phyloP scores from a whole-genome alignment of 257 asterid genomes.

The Lithospermum erythrorhizon region DNA sequence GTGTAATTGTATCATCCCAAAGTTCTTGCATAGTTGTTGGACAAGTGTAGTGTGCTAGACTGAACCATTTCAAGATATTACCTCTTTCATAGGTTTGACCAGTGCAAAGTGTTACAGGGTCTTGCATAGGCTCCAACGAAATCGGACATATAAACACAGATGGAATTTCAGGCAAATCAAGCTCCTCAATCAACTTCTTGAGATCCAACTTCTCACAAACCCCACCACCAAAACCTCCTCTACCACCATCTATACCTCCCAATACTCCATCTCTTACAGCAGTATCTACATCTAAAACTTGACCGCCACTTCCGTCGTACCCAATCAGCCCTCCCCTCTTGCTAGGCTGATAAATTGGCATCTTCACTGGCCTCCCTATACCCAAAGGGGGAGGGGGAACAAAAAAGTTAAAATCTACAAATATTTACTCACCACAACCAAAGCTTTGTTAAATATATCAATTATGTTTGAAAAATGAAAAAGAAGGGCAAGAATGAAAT shows the following conservation, averaged over 20 bases:
- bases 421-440: constrained; percentile 12
- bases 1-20: constrained; percentile 57
- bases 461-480: constrained; percentile 15
- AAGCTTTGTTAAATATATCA: constrained; percentile 16
- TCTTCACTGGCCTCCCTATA: constrained; percentile 13
- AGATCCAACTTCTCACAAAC: constrained; percentile 21
- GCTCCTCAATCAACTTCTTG: constrained; percentile 24
- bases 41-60: constrained; percentile 51
- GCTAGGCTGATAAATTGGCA: constrained; percentile 44
- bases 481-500: constrained; percentile 14
- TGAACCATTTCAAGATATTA: constrained; percentile 53
- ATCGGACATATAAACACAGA: constrained; percentile 61
- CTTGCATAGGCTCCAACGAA: constrained; percentile 66
- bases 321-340: constrained; percentile 23
- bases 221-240: constrained; percentile 18
- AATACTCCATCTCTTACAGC: constrained; percentile 55
- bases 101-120: constrained; percentile 73
- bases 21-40: constrained; percentile 72
- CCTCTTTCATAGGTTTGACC: constrained; percentile 74
- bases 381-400: neutral
- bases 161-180: constrained; percentile 20
- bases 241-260: constrained; percentile 39
- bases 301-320: constrained; percentile 33
- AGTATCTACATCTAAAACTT: constrained; percentile 46
- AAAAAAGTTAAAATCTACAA: neutral